Evolutionary conservation across 164 flowering plant genomes (phyloP), one percentile per base, ranked within the genome.

Genomic region (Pachysandra terminalis): DNA sequence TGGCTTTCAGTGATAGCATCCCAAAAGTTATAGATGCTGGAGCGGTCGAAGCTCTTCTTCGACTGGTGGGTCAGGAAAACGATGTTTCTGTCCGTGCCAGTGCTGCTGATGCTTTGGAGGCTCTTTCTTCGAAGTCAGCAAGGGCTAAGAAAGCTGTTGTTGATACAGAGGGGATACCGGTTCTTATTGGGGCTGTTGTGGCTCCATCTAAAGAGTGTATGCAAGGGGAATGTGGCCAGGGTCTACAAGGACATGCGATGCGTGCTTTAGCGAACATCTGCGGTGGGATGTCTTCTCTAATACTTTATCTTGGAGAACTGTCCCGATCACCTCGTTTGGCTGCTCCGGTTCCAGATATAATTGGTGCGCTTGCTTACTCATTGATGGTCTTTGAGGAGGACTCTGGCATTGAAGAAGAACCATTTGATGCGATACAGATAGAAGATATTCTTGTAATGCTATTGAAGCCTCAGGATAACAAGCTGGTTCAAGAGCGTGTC

Each of bases 151-250:
- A 87, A 68, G 81, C 79, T 55, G 77, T 89, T 65, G 81, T 86
- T 32, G 93, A 86, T 75, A 84, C 86, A 25, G 72, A 80, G 45
- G 96, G 96, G 15, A 69, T 90, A 73, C 86, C 81, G 0, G 52
- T 86, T 63, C 89, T 93, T 16, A 87, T 93, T 77, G 88, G 93
- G 19, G 91, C 95, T 16, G 73, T 90, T 26, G 93, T 93, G 71
- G 93, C 98, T 72, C 98, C 98, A 63, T 93, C 96, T 27, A 93
- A 90, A 78, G 98, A 93, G 81, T 75, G 87, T 59, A 84, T 93
- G 91, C 90, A 85, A 76, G 93, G 91, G 63, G 84, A 82, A 69
- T 56, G 69, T 63, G 91, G 89, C 51, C 86, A 76, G 59, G 81
- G 81, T 51, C 83, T 93, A 66, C 96, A 90, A 66, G 79, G 74